phyloP scores from a whole-genome alignment of 169 alveolate genomes.

The Ichthyophthirius multifiliis region DNA sequence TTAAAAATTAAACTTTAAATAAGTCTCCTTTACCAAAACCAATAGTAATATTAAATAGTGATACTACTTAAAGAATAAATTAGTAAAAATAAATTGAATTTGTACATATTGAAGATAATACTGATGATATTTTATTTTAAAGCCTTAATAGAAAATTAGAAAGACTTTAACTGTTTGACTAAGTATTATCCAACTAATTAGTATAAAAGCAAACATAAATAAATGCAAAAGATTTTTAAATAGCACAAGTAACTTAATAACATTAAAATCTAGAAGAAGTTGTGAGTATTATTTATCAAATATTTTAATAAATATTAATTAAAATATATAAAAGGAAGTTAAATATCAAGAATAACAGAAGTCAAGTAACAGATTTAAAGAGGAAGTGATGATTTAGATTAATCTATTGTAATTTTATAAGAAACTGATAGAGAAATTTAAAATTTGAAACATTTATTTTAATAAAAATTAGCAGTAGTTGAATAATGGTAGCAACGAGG shows the following conservation, averaged over 20 bases:
- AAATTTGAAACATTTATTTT: not conserved
- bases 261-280: not conserved
- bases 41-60: conserved; percentile 4
- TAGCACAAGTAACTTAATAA: not conserved
- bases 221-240: not conserved
- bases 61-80: not conserved
- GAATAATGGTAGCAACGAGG: not conserved
- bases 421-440: not conserved
- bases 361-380: not conserved
- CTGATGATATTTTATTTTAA: not conserved
- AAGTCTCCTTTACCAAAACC: not conserved
- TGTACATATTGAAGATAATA: not conserved
- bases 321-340: not conserved
- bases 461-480: not conserved
- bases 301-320: not conserved
- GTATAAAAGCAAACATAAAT: not conserved
- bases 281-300: not conserved
- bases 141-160: not conserved
- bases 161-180: not conserved
- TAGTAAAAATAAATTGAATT: not conserved
- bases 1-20: too few species aligned
- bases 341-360: not conserved
- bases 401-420: not conserved
- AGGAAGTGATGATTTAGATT: not conserved
- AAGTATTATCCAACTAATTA: not conserved